Evolutionary conservation across 495 filamentous ascomycete genomes (phyloP).

Genomic region (Aspergillus cavernicola): DNA sequence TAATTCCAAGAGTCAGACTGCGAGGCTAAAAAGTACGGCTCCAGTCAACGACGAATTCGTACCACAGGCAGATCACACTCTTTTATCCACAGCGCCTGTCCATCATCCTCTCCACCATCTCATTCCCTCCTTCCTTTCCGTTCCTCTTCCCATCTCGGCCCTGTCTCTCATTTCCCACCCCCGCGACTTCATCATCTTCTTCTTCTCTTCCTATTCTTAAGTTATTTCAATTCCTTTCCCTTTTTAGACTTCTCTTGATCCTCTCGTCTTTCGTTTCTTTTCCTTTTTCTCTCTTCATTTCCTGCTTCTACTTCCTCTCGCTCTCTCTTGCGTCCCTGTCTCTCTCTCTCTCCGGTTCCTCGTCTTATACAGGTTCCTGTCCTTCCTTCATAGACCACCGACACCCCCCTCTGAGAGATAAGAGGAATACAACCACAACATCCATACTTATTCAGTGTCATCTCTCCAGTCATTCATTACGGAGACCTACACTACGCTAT

Average conservation of each 20-base stretch:
- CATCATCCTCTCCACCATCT: neutral
- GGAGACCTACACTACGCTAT: slow-evolving; percentile 17
- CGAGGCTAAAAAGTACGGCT: slow-evolving; percentile 31
- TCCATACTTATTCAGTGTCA: too few species aligned
- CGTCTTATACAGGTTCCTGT: slow-evolving; percentile 28
- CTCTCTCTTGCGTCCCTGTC: slow-evolving; percentile 25
- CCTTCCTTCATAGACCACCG: slow-evolving; percentile 28
- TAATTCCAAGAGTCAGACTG: slow-evolving; percentile 1
- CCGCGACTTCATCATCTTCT: slow-evolving; percentile 17
- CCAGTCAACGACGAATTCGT: slow-evolving; percentile 31
- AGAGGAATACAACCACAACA: too few species aligned
- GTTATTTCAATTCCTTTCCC: slow-evolving; percentile 21
- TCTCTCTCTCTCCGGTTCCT: slow-evolving; percentile 15
- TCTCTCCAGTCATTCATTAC: slow-evolving; percentile 18
- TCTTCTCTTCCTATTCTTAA: slow-evolving; percentile 27
- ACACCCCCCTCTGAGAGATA: slow-evolving; percentile 9
- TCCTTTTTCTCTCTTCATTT: slow-evolving; percentile 22
- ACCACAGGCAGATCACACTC: slow-evolving; percentile 43
- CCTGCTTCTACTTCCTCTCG: slow-evolving; percentile 24
- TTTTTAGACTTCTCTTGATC: slow-evolving; percentile 27
- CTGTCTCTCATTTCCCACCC: slow-evolving; percentile 35
- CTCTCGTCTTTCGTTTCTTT: slow-evolving; percentile 19
- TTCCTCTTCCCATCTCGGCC: slow-evolving; percentile 27
- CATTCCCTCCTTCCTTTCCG: slow-evolving; percentile 24
- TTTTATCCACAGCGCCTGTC: slow-evolving; percentile 37